Percentiles rank a stretch among this genome's conserved stretches.
These are phyloP conservation scores for Globisporangium parvum DNA, from an alignment of 352 stramenopile genomes.

Conservation along the genomic window DNA sequence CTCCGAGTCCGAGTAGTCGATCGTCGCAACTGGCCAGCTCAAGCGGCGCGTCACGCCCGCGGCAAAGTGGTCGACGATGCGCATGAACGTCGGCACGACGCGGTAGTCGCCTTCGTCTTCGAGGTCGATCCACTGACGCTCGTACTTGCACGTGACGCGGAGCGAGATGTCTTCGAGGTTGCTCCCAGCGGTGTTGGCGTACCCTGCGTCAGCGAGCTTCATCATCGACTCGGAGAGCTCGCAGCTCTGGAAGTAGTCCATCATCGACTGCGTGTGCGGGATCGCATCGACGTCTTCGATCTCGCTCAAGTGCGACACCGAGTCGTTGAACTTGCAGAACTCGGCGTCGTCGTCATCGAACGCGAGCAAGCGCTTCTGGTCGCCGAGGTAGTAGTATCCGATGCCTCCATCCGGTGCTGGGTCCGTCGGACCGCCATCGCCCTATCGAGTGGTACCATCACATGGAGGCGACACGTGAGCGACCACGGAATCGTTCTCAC, in stretches of 20 bases:
- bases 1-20: conserved; percentile 52
- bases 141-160: conserved; percentile 71
- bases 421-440: conserved; percentile 68
- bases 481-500: no score
- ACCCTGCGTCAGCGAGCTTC: conserved; percentile 73
- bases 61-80: conserved; percentile 56
- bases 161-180: conserved; percentile 69
- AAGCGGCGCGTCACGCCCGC: conserved; percentile 42
- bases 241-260: conserved; percentile 65
- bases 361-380: conserved; percentile 76
- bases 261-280: conserved; percentile 55
- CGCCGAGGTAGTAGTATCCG: conserved; percentile 84
- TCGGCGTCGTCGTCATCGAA: conserved; percentile 62
- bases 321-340: conserved; percentile 72
- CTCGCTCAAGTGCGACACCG: conserved; percentile 56
- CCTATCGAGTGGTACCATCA: conserved; percentile 21
- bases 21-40: conserved; percentile 43
- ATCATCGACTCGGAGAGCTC: conserved; percentile 68
- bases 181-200: conserved; percentile 74
- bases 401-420: conserved; percentile 68
- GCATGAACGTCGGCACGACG: conserved; percentile 58
- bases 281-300: conserved; percentile 59
- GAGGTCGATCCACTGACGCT: conserved; percentile 78
- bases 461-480: not conserved
- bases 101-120: conserved; percentile 81